Evolutionary conservation across 2,329 filamentous ascomycete species (phyloP), one percentile per base, ranked within the genome.

Genomic region (Arthrobotrys sinensis): DNA sequence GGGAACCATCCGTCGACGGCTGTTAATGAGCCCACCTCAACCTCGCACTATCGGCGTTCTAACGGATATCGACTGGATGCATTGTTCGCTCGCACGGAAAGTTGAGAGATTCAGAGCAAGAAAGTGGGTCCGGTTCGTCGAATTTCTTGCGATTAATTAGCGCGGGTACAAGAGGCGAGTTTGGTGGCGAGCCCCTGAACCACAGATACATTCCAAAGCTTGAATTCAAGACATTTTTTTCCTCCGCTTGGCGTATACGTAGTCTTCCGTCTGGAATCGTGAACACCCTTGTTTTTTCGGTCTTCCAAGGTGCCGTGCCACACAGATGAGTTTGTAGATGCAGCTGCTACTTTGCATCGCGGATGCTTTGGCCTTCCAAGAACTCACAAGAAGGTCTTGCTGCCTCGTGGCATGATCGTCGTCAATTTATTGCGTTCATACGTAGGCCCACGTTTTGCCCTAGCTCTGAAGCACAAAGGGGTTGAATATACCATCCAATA

Each of bases 101-200:
- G 38, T 32, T 48, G 48, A 60, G 55, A 60, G 52, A 57, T 57
- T 57, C 52, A 57, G 21, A 57, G 57, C 28, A 57, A 65, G 48
- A 70, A 72, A 38, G 75, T 78, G 75, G 75, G 62, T 78, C 67
- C 50, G 4, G 16, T 77, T 77, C 65, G 64, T 65, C 28, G 73
- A 77, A 50, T 71, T 66, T 38, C 38, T 77, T 71, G 73, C 73
- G 73, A 77, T 71, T 77, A 71, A 70, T 78, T 78, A 78, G 62
- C 75, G 67, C 73, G 62, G 75, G 75, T 68, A 78, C 60, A 67
- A 72, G 62, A 72, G 62, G 67, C 66, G 67, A 71, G 66, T 57
- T 60, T 57, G 60, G 67, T 78, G 67, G 67, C 67, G 46, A 68
- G 75, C 75, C 75, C 75, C 75, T 78, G 75, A 78, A 78, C 75